Base-by-base conservation (phyloP, 208 protist genomes). In the Sergeia podlipaevii region DNA sequence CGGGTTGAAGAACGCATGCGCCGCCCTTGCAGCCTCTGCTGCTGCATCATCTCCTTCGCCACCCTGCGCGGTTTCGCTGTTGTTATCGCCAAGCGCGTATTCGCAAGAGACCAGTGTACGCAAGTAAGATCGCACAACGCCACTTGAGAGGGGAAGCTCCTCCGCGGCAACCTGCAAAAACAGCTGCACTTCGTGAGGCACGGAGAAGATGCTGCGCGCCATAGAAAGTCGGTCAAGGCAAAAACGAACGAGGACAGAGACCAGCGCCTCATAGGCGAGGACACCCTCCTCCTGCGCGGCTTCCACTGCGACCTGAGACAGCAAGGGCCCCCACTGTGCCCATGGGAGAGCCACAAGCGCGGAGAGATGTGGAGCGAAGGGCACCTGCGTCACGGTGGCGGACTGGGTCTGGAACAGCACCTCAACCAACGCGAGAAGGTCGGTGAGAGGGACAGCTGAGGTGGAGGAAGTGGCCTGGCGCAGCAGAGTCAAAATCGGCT, bases 131-230 rank as follows among this genome's bases (percentile, higher is more conserved):
- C 44, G 39, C 43, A 78, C 83, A 23, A 85, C 48, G 5, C 17
- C 23, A 36, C 75, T 49, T 2, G 73, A 57, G n/a, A 94, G 79
- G 18, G 87, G 80, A 45, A 94, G 49, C 39, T 71, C 62, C 32
- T 75, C 73, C 0, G 80, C 75, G 10, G 87, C 82, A 53, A 65
- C 76, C 27, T 60, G 54, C 17, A 91, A 57, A 56, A 94, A 89
- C 27, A 58, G 50, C 18, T 69, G 61, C 20, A 94, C 76, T 20
- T 91, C 82, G 28, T 69, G 60, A 21, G 80, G 70, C 18, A 91
- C 68, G 17, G 74, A 76, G 17, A 69, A 30, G 8, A 89, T 18
- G n/a, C 61, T 77, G 36, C 70, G 73, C 21, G 74, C 52, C 36
- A 79, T 63, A 6, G 50, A 34, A 20, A 87, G 45, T 10, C 79